Evolutionary conservation across 805 yeast species (phyloP), one percentile per base, ranked within the genome.

Genomic region (Peterozyma toletana): DNA sequence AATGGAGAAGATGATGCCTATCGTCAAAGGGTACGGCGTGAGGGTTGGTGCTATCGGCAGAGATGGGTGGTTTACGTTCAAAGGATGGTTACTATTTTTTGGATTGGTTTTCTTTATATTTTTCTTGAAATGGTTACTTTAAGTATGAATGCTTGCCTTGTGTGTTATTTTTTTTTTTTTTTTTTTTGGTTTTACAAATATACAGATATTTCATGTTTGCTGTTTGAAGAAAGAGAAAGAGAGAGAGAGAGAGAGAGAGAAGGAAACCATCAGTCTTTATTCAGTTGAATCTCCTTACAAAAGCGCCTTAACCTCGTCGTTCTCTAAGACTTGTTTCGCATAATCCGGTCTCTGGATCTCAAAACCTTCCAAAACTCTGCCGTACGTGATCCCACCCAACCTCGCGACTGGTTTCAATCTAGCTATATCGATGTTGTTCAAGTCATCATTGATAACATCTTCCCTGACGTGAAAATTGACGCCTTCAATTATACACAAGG

Each of bases 381-480:
- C 66, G 51, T 77, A 80, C 1, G 67, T 56, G 30, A 66, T 66
- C 3, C 77, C 78, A 9, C 77, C 85, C 27, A 79, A 60, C 45
- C 86, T 68, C 2, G 74, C 59, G 2, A 80, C 70, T 0, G 86
- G 83, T 53, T 65, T 70, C 47, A 75, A 61, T 53, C 74, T 77
- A 3, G 51, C 60, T 9, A 69, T 53, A 53, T 77, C 82, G 14
- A 80, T 43, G 3, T 37, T 37, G 41, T 63, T 66, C 30, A 52
- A 44, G 1, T 67, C 70, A 3, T 63, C 60, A 52, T 75, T 70
- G 33, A 73, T 47, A 3, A 75, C 58, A 52, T 79, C 84, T 50
- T 79, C 79, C 39, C 83, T 64, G 3, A 66, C 71, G 54, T 78
- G 85, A 58, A 77, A 75, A 34, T 71, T 61, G 30, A 79, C 64